phyloP scores from a whole-genome alignment of 768 basidiomycete species.

The Auriculariales sp. region DNA sequence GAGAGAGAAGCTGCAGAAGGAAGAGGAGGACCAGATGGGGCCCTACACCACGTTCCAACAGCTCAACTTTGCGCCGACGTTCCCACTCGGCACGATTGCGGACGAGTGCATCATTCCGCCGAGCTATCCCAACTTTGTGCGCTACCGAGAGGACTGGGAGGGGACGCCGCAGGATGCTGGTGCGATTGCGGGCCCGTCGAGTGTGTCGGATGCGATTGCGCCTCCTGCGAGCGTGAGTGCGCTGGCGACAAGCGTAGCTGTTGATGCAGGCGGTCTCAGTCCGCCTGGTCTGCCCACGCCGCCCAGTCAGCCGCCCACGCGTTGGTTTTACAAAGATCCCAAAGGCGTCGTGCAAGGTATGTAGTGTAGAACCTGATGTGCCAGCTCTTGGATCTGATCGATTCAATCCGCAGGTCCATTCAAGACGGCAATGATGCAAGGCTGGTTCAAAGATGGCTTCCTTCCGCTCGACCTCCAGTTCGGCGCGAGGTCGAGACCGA shows the following conservation, averaged over 20 bases:
- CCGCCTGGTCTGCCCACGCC: constrained; percentile 73
- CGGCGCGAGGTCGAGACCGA: constrained; percentile 59
- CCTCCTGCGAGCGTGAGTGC: not conserved
- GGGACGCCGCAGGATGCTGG: too few species aligned
- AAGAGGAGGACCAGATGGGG: constrained; percentile 34
- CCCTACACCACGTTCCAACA: constrained; percentile 91
- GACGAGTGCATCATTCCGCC: constrained; percentile 89
- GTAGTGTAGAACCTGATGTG: too few species aligned
- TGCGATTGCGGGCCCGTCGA: too few species aligned
- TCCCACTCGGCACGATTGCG: constrained; percentile 78
- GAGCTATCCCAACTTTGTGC: constrained; percentile 67
- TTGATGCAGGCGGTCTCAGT: constrained; percentile 52
- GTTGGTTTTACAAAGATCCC: constrained; percentile 77
- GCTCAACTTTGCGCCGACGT: constrained; percentile 67
- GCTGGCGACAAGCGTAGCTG: constrained; percentile 19
- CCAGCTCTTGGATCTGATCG: too few species aligned
- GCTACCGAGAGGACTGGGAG: constrained; percentile 52
- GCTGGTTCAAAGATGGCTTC: constrained; percentile 76
- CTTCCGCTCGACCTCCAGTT: constrained; percentile 74
- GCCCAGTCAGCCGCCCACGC: constrained; percentile 46
- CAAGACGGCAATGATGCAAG: constrained; percentile 79
- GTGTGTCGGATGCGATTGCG: too few species aligned
- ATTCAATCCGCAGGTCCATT: constrained; percentile 84
- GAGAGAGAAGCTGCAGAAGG: too few species aligned
- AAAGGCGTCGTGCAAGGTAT: constrained; percentile 66